Evolutionary conservation across 1,139 yeast genomes (phyloP).

Genomic region (Sugiyamaella xylanicola): DNA sequence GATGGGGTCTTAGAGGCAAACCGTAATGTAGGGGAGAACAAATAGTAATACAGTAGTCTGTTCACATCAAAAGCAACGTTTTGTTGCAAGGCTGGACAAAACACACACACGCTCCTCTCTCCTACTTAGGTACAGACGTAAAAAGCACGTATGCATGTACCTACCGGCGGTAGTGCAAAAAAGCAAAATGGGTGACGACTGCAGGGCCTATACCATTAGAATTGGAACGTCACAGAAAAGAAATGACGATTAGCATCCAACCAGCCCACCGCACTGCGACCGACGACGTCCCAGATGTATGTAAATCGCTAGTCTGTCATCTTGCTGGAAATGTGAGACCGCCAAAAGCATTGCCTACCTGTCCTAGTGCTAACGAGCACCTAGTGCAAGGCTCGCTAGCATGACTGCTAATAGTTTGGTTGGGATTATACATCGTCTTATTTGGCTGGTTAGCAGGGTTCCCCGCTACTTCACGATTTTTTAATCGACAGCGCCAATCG

Average conservation of each 20-base stretch:
- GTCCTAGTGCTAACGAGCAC: too few relatives aligned
- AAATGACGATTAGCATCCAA: neutral
- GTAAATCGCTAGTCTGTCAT: neutral
- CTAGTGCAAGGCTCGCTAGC: too few relatives aligned
- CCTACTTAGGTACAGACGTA: neutral
- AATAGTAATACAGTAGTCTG: neutral
- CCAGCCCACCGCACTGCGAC: neutral
- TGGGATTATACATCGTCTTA: too few relatives aligned
- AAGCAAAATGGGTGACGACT: neutral
- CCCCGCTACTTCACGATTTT: too few relatives aligned
- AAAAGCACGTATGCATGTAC: neutral
- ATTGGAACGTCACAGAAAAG: neutral
- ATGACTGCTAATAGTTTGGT: too few relatives aligned
- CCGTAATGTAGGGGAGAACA: slow-evolving; percentile 3
- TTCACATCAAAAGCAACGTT: neutral
- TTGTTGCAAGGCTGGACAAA: neutral
- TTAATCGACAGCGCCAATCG: too few relatives aligned
- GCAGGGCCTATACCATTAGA: neutral
- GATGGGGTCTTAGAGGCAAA: neutral
- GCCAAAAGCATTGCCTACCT: too few relatives aligned
- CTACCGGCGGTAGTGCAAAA: neutral
- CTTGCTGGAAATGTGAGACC: too few relatives aligned
- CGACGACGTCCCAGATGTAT: too few relatives aligned
- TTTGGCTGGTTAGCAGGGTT: too few relatives aligned
- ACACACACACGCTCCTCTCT: neutral